A percentile compares a stretch with the other conserved stretches of the same genome.
phyloP scores from a whole-genome alignment of 495 filamentous ascomycete genomes.

The Aspergillus biplanus region DNA sequence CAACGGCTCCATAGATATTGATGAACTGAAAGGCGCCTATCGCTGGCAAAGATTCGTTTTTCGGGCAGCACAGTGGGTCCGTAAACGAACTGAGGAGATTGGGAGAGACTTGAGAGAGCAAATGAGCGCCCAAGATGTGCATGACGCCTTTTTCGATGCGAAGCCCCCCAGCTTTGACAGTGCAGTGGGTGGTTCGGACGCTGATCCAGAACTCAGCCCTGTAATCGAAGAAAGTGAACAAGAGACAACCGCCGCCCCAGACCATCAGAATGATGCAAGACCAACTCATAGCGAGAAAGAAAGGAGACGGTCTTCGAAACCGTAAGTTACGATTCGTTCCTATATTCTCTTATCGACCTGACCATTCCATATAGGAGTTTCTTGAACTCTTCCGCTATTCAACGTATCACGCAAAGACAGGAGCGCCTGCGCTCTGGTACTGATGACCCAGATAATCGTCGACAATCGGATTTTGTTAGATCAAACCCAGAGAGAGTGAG shows the following conservation, averaged over 20 bases:
- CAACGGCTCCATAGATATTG: slow-evolving; percentile 29
- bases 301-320: slow-evolving; percentile 24
- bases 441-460: slow-evolving; percentile 10
- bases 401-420: slow-evolving; percentile 23
- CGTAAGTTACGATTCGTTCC: slow-evolving; percentile 13
- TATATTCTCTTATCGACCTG: not conserved
- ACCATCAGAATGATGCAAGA: not conserved
- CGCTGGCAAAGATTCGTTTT: slow-evolving; percentile 39
- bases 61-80: slow-evolving; percentile 38
- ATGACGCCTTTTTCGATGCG: slow-evolving; percentile 18
- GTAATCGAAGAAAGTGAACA: slow-evolving; percentile 1
- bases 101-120: slow-evolving; percentile 24
- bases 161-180: slow-evolving; percentile 20
- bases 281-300: not conserved
- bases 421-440: slow-evolving; percentile 11
- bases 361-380: slow-evolving; percentile 21
- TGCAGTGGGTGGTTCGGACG: slow-evolving; percentile 13
- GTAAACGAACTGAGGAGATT: slow-evolving; percentile 40
- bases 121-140: slow-evolving; percentile 28
- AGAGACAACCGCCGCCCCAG: not conserved
- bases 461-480: slow-evolving; percentile 22
- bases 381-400: slow-evolving; percentile 17
- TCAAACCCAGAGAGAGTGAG: not conserved
- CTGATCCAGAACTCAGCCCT: slow-evolving; percentile 1
- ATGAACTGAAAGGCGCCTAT: slow-evolving; percentile 31